Conservation (phyloP, 441 rosid genomes). For the Metrosideros polymorpha region DNA sequence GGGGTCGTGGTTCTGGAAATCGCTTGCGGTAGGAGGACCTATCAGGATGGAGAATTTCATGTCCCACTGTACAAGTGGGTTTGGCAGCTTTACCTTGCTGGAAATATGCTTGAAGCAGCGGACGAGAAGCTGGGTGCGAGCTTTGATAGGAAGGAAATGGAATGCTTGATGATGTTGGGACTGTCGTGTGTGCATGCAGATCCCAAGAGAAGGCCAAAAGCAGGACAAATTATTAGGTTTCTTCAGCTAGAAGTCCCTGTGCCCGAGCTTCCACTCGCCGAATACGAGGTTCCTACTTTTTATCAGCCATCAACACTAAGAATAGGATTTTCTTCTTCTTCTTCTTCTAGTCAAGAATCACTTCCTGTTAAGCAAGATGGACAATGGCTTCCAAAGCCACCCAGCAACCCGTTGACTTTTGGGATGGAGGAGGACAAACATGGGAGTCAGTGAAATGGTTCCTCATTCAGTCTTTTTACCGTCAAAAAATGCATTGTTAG, state of each 20-base stretch:
- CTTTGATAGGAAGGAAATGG: not conserved
- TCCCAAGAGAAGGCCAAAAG: not conserved
- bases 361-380: too few species aligned
- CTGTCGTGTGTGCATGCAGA: not conserved
- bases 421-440: too few species aligned
- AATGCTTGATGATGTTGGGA: not conserved
- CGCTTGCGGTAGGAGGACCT: not conserved
- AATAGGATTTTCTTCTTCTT: too few species aligned
- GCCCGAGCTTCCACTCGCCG: not conserved
- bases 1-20: not conserved
- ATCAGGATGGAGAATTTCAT: not conserved
- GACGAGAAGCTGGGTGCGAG: not conserved
- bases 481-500: too few species aligned
- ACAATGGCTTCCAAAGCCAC: too few species aligned
- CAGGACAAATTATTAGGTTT: not conserved
- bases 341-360: too few species aligned
- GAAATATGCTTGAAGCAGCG: not conserved
- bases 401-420: too few species aligned
- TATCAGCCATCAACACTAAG: not conserved
- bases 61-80: not conserved
- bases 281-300: not conserved
- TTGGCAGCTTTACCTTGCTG: not conserved
- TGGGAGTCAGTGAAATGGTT: too few species aligned
- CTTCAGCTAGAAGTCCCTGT: not conserved
- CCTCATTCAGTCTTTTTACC: too few species aligned